Base-by-base conservation (phyloP, 495 filamentous ascomycete species). In the Aspergillus affinis region DNA sequence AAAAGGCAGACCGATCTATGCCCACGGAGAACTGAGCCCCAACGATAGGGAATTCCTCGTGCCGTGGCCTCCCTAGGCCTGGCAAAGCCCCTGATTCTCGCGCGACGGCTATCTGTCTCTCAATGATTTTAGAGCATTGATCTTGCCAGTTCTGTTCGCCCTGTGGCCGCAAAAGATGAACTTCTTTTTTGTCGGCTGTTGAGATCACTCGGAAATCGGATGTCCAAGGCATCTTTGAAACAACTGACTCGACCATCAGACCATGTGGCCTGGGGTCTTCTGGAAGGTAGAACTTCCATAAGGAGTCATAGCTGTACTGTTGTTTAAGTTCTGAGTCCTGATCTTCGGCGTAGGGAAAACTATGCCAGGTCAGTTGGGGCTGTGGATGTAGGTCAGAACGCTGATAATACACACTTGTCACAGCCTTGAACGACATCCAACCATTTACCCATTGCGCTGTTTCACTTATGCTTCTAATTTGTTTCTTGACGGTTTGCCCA, bases 1-100 rank as follows among this genome's bases (percentile, higher is more conserved):
- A 65, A 20, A 74, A 70, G 0, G 74, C 75, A 62, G 74, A 76
- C 20, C 81, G 74, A 36, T 84, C 79, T 18, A 84, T 62, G 26
- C 69, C 69, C 6, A 80, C 67, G 4, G 49, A 15, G 15, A 59
- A 59, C 4, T 21, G 48, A 13, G 57, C 57, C 0, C 57, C 57
- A 2, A 59, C 57, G 7, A 59, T 59, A 15, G 57, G 57, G 13
- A 59, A 59, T n/a, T 27, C 1, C 17, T 59, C 57, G 18, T 47
- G 15, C 6, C 50, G 48, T 8, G 12, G 30, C 18, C 19, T n/a
- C 17, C 57, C 57, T 19, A 59, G 50, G 7, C 27, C 3, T 2
- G 57, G 57, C 20, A 59, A 59, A 17, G 41, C 50, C 9, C 36
- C 36, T 46, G 9, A 27, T 18, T 54, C 21, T 19, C 57, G 30